Evolutionary conservation across 192 early-diverging fungal species (phyloP), one percentile per base, ranked within the genome.

Genomic region (Gryganskiella cystojenkinii): DNA sequence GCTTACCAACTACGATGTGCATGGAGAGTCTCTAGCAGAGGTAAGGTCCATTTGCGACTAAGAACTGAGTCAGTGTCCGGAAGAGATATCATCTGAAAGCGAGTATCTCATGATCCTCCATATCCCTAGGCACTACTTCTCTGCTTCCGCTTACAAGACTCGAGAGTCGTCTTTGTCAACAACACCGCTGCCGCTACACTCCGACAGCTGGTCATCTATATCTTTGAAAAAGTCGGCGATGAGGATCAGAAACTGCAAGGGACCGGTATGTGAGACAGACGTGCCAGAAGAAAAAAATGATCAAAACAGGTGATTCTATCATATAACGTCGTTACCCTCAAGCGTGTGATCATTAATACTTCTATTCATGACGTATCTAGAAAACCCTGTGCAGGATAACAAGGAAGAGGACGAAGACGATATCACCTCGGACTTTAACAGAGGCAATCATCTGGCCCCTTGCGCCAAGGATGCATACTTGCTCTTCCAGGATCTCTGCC

Each of bases 401-500:
- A 8, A 55, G 25, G 24, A 56, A 34, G 50, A 55, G 22, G 42
- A 53, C 22, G 46, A 56, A 15, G 34, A 3, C 15, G 17, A 45
- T 5, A 24, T 25, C 33, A 14, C 31, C 28, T 35, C 47, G 15
- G 53, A 70, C 19, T 62, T 70, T 37, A 67, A 50, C 4, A 56
- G 31, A 57, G 72, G 67, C 53, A 64, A 67, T 64, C 62, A 84
- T 60, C 67, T 87, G 43, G 84, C 83, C 43, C 86, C 83, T 71
- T 89, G 87, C 70, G 87, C 88, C 4, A 89, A 87, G 58, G 96
- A 98, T 55, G 96, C 95, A n/a, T 92, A 87, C 80, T 84, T 91
- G 80, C 84, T 98, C 1, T 92, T 98, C 67, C 90, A 94, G 86
- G 97, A 98, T 64, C 79, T 98, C 47, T 98, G 95, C 57, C 70